Evolutionary conservation across 129 eudicot genomes (phyloP), one percentile per base, ranked within the genome.

Genomic region (Kitagawia praeruptora): DNA sequence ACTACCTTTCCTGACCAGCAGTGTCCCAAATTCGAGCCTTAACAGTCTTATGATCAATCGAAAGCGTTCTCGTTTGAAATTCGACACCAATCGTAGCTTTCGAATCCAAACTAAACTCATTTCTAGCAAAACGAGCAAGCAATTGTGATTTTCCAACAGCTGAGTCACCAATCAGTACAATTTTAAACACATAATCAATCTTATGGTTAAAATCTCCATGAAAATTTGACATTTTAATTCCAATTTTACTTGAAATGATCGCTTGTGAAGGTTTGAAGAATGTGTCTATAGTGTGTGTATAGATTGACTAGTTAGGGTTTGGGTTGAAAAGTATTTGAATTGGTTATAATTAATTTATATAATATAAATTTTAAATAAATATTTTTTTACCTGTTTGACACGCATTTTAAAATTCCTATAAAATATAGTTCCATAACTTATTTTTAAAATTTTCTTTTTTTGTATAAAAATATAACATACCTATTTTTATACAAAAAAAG

Each of bases 1-100:
- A 21, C n/a, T 71, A 71, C 82, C 82, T n/a, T 19, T 63, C 75
- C 45, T 71, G 75, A 71, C 75, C 75, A 39, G 75, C 75, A 11
- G 75, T 71, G 49, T 71, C 75, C 75, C 75, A 71, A 40, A 71
- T 71, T 40, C 41, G 75, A 71, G 75, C 75, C 51, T 71, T 71
- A 45, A 71, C 28, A 40, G 75, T 71, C 75, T 71, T 71, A 41
- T 71, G 75, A 71, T 71, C 75, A 45, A 40, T 71, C 5, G 25
- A 27, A 19, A 71, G 49, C 75, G 75, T 71, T 40, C 48, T 71
- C 16, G 75, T 71, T 25, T 71, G 51, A 71, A 71, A 71, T 40
- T 71, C 51, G 42, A 71, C 75, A 21, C 75, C 75, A 71, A 41
- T 71, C 14, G 75, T 71, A 10, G 75, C 75, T 45, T 71, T 71